These are phyloP conservation scores for Colletotrichum eleusines DNA, from an alignment of 2,329 filamentous ascomycete species.

Conservation along the genomic window DNA sequence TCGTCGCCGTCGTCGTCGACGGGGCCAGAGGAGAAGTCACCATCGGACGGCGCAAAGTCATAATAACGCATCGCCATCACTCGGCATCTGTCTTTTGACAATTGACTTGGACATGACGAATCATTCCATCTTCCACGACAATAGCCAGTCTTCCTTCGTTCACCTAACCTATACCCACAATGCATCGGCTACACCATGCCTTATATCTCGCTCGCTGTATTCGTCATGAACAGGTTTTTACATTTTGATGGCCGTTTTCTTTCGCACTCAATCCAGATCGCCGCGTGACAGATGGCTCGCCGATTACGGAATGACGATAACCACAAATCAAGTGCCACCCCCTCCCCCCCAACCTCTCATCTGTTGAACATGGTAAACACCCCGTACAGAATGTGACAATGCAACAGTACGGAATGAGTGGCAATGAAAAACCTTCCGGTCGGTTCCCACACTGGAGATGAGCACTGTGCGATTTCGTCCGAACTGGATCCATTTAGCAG, in stretches of 20 bases:
- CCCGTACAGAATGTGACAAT: not conserved
- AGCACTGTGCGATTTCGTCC: not conserved
- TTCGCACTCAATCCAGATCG: not conserved
- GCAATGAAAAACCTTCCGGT: not conserved
- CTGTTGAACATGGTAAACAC: not conserved
- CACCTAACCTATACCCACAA: slow-evolving; percentile 36
- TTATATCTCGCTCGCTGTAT: not conserved
- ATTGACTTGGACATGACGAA: not conserved
- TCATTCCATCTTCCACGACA: not conserved
- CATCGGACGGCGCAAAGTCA: slow-evolving; percentile 20
- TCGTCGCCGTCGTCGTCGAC: not conserved
- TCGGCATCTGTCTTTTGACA: not conserved
- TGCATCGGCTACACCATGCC: not conserved
- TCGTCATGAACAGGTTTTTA: not conserved
- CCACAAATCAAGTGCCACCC: not conserved
- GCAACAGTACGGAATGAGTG: not conserved
- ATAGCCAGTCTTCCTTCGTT: slow-evolving; percentile 18
- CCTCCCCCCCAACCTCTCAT: not conserved
- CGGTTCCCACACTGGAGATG: not conserved
- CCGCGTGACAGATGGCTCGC: not conserved
- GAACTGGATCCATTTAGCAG: not conserved
- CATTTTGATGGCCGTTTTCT: not conserved
- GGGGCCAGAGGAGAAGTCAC: not conserved
- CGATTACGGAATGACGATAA: not conserved
- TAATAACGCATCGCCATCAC: not conserved